phyloP scores from a whole-genome alignment of 2,329 filamentous ascomycete genomes.

The Tolypocladium ophioglossoides region DNA sequence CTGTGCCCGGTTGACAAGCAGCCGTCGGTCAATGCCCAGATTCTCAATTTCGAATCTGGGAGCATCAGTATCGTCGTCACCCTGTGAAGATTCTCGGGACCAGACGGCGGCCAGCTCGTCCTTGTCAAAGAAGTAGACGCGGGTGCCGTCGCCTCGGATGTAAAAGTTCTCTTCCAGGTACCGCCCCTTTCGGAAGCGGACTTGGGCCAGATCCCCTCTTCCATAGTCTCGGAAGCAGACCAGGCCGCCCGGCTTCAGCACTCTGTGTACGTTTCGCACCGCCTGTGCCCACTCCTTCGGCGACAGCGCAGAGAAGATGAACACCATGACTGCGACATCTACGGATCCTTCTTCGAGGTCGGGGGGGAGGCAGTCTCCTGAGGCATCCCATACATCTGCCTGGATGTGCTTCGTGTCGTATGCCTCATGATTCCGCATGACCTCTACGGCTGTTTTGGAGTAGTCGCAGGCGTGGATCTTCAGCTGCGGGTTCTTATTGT shows the following conservation, averaged over 20 bases:
- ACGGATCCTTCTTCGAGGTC: conserved; percentile 68
- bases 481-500: conserved; percentile 72
- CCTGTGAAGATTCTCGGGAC: conserved; percentile 34
- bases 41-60: conserved; percentile 60
- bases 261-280: conserved; percentile 66
- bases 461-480: conserved; percentile 94
- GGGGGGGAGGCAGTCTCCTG: conserved; percentile 62
- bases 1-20: conserved; percentile 84
- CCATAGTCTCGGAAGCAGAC: conserved; percentile 97
- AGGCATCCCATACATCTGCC: conserved; percentile 91
- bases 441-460: conserved; percentile 85
- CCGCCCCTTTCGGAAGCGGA: conserved; percentile 89
- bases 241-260: conserved; percentile 86
- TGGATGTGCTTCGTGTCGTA: conserved; percentile 66
- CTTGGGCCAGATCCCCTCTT: conserved; percentile 87
- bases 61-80: conserved; percentile 10
- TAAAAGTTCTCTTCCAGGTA: conserved; percentile 98
- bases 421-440: conserved; percentile 71
- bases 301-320: conserved; percentile 89
- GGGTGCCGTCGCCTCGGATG: conserved; percentile 85
- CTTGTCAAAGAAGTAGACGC: conserved; percentile 94
- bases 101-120: conserved; percentile 75
- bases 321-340: conserved; percentile 89
- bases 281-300: conserved; percentile 77
- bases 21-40: conserved; percentile 73